Evolutionary conservation across 75 land plant genomes (phyloP).

Genomic region (Selaginella tamariscina): DNA sequence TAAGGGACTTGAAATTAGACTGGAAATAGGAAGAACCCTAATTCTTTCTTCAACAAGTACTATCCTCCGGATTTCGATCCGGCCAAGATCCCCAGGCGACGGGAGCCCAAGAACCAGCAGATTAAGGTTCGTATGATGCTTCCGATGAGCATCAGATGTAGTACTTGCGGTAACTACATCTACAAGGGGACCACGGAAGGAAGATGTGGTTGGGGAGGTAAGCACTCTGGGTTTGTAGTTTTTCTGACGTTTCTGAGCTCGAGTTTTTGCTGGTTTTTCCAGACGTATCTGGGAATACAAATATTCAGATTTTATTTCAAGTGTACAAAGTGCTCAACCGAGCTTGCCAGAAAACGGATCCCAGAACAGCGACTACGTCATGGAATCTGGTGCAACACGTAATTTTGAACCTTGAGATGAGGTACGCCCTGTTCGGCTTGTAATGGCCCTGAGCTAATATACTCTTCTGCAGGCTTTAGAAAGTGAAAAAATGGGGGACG

Average conservation of each 20-base stretch:
- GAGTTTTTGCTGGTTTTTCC: no score
- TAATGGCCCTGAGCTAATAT: no score
- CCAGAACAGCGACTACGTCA: conserved; percentile 11
- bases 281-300: conserved; percentile 11
- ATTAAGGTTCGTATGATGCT: conserved; percentile 2
- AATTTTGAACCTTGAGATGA: not conserved
- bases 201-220: conserved; percentile 5
- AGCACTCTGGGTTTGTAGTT: no score
- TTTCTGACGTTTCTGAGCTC: no score
- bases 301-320: conserved; percentile 13
- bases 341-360: conserved; percentile 15
- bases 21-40: no score
- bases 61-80: conserved; percentile 14
- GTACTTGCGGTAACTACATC: conserved; percentile 6
- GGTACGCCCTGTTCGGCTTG: no score
- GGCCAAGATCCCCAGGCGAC: not conserved
- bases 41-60: conserved; percentile 15
- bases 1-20: no score
- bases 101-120: conserved; percentile 10
- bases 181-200: conserved; percentile 14
- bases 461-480: no score
- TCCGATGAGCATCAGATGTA: not conserved
- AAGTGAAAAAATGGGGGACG: not conserved
- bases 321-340: conserved; percentile 7
- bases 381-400: conserved; percentile 12